A percentile compares a stretch with the other conserved stretches of the same genome.
These are phyloP conservation scores for Mycena sp. DNA, from an alignment of 1,284 basidiomycete species.

Conservation along the genomic window DNA sequence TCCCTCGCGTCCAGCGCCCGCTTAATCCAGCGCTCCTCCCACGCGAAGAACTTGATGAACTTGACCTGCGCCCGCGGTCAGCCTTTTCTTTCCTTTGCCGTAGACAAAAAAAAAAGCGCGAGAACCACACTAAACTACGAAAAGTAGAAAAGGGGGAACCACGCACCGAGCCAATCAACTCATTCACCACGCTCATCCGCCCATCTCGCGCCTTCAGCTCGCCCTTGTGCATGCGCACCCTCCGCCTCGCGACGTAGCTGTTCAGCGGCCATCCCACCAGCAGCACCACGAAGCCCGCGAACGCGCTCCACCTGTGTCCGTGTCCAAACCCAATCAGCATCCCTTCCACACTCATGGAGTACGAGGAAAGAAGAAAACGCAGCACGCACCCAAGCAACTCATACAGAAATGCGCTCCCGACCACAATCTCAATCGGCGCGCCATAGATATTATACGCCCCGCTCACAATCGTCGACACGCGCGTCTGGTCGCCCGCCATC, in stretches of 20 bases:
- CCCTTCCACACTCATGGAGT: too few species aligned
- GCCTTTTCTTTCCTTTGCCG: too few species aligned
- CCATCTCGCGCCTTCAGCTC: slow-evolving; percentile 82
- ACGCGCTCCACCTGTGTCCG: slow-evolving; percentile 54
- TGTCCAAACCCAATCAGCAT: too few species aligned
- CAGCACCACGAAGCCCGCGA: slow-evolving; percentile 86
- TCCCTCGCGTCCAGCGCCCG: slow-evolving; percentile 67
- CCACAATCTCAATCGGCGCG: slow-evolving; percentile 84
- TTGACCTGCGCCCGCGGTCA: slow-evolving; percentile 19
- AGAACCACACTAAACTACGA: background rate
- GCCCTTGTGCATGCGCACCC: slow-evolving; percentile 80
- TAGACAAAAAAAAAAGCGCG: background rate
- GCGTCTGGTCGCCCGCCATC: slow-evolving; percentile 78
- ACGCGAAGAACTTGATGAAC: slow-evolving; percentile 90
- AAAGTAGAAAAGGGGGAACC: background rate
- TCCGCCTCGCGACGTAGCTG: slow-evolving; percentile 69
- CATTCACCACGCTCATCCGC: slow-evolving; percentile 87
- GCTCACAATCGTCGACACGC: slow-evolving; percentile 47
- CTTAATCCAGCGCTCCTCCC: slow-evolving; percentile 82
- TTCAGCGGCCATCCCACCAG: slow-evolving; percentile 84
- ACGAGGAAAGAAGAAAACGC: too few species aligned
- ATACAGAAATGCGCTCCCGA: slow-evolving; percentile 85
- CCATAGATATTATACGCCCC: slow-evolving; percentile 70
- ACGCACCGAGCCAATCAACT: slow-evolving; percentile 74
- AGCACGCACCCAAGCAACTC: slow-evolving; percentile 50